These are phyloP conservation scores for Clonostachys rhizophaga DNA, from an alignment of 2,329 filamentous ascomycete genomes.

Conservation along the genomic window DNA sequence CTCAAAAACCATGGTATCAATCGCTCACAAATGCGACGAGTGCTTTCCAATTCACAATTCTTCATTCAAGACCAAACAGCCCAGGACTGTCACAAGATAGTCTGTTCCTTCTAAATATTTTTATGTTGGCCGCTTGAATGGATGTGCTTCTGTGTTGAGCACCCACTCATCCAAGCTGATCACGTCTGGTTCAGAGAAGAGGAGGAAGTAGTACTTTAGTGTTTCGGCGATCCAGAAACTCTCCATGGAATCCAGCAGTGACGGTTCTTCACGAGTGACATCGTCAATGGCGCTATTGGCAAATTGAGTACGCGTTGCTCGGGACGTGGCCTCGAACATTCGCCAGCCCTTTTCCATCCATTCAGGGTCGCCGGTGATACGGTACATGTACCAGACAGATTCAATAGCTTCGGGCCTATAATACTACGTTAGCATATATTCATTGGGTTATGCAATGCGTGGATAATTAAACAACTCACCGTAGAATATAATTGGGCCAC, in stretches of 20 bases:
- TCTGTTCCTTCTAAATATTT: too few relatives aligned
- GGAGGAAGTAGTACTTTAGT: conserved; percentile 85
- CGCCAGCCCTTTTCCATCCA: conserved; percentile 82
- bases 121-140: conserved; percentile 39
- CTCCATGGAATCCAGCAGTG: conserved; percentile 65
- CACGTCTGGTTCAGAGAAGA: conserved; percentile 66
- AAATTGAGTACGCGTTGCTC: conserved; percentile 58
- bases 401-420: conserved; percentile 79
- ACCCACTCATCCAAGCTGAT: conserved; percentile 66
- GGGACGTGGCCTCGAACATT: conserved; percentile 73
- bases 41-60: too few relatives aligned
- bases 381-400: conserved; percentile 85
- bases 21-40: too few relatives aligned
- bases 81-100: too few relatives aligned
- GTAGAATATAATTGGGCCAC: conserved; percentile 51
- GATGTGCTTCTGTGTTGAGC: conserved; percentile 60
- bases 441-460: conserved; percentile 17
- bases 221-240: conserved; percentile 91
- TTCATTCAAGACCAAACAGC: too few relatives aligned
- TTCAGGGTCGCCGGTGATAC: conserved; percentile 71
- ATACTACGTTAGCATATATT: conserved; percentile 8
- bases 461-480: conserved; percentile 35
- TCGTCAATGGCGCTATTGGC: conserved; percentile 69
- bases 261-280: conserved; percentile 41
- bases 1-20: too few relatives aligned